These are phyloP conservation scores for Solanum bulbocastanum DNA, from an alignment of 257 asterid genomes.

Conservation along the genomic window DNA sequence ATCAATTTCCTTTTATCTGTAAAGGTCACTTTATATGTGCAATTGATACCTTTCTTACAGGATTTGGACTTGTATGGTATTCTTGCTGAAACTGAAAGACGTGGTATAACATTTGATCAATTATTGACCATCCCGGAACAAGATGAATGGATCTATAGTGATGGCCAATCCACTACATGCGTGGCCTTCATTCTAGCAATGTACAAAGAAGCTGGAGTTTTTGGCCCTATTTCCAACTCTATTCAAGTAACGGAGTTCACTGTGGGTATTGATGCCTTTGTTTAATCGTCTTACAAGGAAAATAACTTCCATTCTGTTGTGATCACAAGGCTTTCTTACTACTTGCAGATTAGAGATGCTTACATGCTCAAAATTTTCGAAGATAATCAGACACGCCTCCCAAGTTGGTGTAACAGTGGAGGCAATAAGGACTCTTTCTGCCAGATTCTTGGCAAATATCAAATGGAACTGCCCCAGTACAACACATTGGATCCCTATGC, in stretches of 20 bases:
- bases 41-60: slow-evolving; percentile 21
- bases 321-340: neutral
- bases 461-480: slow-evolving; percentile 80
- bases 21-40: neutral
- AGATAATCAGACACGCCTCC: slow-evolving; percentile 60
- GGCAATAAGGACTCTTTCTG: slow-evolving; percentile 62
- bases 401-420: slow-evolving; percentile 73
- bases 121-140: slow-evolving; percentile 89
- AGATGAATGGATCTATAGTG: slow-evolving; percentile 98
- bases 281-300: neutral
- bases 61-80: slow-evolving; percentile 75
- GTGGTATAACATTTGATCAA: slow-evolving; percentile 84
- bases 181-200: slow-evolving; percentile 92
- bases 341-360: slow-evolving; percentile 80
- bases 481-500: slow-evolving; percentile 79
- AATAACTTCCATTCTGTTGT: neutral
- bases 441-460: slow-evolving; percentile 87
- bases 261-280: slow-evolving; percentile 31
- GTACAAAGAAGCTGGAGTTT: slow-evolving; percentile 94
- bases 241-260: slow-evolving; percentile 98
- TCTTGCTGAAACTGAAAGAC: slow-evolving; percentile 81
- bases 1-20: neutral
- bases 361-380: slow-evolving; percentile 88
- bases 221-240: slow-evolving; percentile 62
- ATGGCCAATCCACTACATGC: slow-evolving; percentile 93